These are phyloP conservation scores for Entomortierella chlamydospora DNA, from an alignment of 192 early-diverging fungal genomes.

Conservation along the genomic window DNA sequence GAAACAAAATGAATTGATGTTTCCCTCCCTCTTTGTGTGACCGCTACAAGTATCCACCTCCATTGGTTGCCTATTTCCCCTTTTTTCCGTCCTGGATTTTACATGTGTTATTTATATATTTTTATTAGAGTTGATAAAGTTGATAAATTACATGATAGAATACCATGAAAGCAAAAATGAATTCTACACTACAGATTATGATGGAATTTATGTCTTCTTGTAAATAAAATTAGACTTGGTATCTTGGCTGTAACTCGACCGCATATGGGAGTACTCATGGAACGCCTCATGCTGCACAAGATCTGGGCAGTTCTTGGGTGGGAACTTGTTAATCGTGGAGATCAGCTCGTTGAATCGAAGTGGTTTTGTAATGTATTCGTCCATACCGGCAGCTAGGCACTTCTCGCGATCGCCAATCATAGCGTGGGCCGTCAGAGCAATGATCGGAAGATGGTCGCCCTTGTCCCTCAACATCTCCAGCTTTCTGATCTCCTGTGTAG, in stretches of 20 bases:
- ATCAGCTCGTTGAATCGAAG: constrained; percentile 73
- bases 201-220: constrained; percentile 12
- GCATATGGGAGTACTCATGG: constrained; percentile 32
- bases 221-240: constrained; percentile 28
- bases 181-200: no score
- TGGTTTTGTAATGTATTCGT: constrained; percentile 75
- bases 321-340: constrained; percentile 76
- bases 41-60: background rate
- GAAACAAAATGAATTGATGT: background rate
- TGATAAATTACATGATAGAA: no score
- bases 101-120: no score
- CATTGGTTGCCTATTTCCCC: no score
- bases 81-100: no score
- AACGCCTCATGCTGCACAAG: constrained; percentile 47
- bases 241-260: constrained; percentile 40
- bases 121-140: no score
- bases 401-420: constrained; percentile 92
- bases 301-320: constrained; percentile 57
- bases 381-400: constrained; percentile 86
- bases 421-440: constrained; percentile 90
- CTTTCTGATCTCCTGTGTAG: constrained; percentile 81
- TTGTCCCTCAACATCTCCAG: constrained; percentile 65
- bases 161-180: no score
- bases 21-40: background rate
- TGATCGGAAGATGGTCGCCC: constrained; percentile 74